phyloP scores from a whole-genome alignment of 2,329 filamentous ascomycete genomes.

The Calonectria fujianensis region DNA sequence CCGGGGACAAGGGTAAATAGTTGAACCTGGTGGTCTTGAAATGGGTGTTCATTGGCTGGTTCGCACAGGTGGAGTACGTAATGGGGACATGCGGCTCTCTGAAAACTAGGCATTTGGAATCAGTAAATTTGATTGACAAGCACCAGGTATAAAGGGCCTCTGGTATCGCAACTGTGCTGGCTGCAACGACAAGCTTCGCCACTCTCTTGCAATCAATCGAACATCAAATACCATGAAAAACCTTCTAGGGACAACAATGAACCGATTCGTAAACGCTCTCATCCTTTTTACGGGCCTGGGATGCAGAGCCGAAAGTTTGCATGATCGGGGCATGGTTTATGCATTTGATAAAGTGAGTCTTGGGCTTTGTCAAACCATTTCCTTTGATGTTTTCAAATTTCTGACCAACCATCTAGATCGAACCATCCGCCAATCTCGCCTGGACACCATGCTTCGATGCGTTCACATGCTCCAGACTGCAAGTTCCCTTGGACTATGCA shows the following conservation, averaged over 20 bases:
- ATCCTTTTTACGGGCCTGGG: constrained; percentile 48
- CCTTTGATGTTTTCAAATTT: constrained; percentile 37
- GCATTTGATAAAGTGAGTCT: constrained; percentile 44
- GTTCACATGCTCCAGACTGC: constrained; percentile 55
- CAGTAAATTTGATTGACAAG: not conserved
- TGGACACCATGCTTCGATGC: constrained; percentile 58
- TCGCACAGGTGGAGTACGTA: constrained; percentile 28
- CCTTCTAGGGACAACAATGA: constrained; percentile 34
- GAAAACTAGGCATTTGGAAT: not conserved
- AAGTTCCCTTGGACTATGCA: constrained; percentile 58
- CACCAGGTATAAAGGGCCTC: constrained; percentile 28
- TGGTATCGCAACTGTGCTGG: not conserved
- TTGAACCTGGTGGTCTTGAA: not conserved
- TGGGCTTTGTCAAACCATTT: constrained; percentile 42
- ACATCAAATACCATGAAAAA: constrained; percentile 16
- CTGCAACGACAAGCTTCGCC: constrained; percentile 8
- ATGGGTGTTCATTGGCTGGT: constrained; percentile 20
- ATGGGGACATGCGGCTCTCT: not conserved
- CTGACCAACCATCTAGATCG: constrained; percentile 51
- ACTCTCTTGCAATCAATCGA: constrained; percentile 16
- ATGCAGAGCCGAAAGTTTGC: constrained; percentile 46
- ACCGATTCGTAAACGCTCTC: constrained; percentile 38
- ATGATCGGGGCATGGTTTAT: constrained; percentile 48
- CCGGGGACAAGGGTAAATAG: not conserved
- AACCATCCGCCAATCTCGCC: constrained; percentile 56